Evolutionary conservation across 2,329 filamentous ascomycete genomes (phyloP).

Genomic region (Lasiodiplodia sp.): DNA sequence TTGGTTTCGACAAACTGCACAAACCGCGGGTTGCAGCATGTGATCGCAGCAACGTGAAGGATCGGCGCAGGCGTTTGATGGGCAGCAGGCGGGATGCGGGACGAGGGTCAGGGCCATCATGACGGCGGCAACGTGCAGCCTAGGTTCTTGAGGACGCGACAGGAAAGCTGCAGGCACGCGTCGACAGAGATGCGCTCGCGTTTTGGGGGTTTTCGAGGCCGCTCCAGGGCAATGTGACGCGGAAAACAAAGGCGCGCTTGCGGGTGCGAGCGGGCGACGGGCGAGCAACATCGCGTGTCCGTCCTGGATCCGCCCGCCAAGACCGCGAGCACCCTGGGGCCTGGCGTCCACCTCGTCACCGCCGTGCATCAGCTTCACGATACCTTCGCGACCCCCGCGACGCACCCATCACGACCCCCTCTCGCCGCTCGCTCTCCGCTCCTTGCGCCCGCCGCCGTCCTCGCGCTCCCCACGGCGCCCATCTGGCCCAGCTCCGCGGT

Average conservation of each 20-base stretch:
- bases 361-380: slow-evolving; percentile 29
- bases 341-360: slow-evolving; percentile 24
- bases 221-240: neutral
- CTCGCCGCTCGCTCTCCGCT: slow-evolving; percentile 3
- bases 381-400: slow-evolving; percentile 12
- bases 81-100: slow-evolving; percentile 15
- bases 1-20: slow-evolving; percentile 7
- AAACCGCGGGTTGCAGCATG: neutral
- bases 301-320: slow-evolving; percentile 8
- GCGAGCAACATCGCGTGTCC: slow-evolving; percentile 7
- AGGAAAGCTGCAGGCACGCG: neutral
- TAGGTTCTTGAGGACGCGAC: neutral
- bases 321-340: slow-evolving; percentile 20
- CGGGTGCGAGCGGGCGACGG: neutral
- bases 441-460: slow-evolving; percentile 5
- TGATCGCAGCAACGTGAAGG: slow-evolving; percentile 7
- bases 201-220: neutral
- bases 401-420: slow-evolving; percentile 13
- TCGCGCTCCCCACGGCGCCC: slow-evolving; percentile 18
- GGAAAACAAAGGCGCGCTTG: slow-evolving; percentile 11
- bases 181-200: neutral
- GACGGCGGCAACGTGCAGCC: slow-evolving; percentile 9
- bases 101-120: slow-evolving; percentile 3
- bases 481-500: slow-evolving; percentile 21
- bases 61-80: slow-evolving; percentile 22